Conservation (phyloP, 768 basidiomycete genomes). For the Cytidiella melzeri region DNA sequence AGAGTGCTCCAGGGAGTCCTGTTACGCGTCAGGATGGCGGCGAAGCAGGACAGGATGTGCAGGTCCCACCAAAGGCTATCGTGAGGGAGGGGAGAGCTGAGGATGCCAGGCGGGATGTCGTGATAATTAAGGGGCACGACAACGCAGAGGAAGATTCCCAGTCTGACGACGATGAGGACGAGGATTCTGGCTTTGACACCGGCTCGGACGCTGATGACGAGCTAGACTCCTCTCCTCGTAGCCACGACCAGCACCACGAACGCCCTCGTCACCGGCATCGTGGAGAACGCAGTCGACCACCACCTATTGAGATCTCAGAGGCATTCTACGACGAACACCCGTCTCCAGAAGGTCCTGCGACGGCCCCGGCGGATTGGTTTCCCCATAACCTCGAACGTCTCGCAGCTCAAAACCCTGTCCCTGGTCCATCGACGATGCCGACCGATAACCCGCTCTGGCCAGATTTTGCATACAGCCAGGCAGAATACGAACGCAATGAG, state of each 20-base stretch:
- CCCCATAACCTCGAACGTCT: constrained; percentile 13
- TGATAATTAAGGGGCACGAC: background rate
- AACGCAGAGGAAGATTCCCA: constrained; percentile 6
- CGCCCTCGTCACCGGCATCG: constrained; percentile 3
- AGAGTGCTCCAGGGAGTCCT: background rate
- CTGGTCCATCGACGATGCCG: background rate
- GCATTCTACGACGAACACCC: constrained; percentile 40
- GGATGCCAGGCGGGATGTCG: background rate
- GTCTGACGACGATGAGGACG: constrained; percentile 4
- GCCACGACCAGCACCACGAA: background rate
- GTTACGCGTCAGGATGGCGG: background rate
- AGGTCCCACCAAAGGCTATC: background rate
- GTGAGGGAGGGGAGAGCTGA: background rate
- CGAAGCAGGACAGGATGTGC: background rate
- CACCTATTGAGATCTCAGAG: constrained; percentile 33
- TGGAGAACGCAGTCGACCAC: no score
- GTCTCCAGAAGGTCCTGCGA: constrained; percentile 39
- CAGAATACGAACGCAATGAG: constrained; percentile 4
- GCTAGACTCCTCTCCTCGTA: background rate
- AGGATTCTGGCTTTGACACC: constrained; percentile 9
- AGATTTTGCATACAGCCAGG: constrained; percentile 9
- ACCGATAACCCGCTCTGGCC: constrained; percentile 16
- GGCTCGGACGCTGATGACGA: background rate
- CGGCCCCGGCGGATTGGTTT: constrained; percentile 25
- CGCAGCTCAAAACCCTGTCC: constrained; percentile 2